phyloP scores from a whole-genome alignment of 306 rosid genomes.

The Rosa multiflora region DNA sequence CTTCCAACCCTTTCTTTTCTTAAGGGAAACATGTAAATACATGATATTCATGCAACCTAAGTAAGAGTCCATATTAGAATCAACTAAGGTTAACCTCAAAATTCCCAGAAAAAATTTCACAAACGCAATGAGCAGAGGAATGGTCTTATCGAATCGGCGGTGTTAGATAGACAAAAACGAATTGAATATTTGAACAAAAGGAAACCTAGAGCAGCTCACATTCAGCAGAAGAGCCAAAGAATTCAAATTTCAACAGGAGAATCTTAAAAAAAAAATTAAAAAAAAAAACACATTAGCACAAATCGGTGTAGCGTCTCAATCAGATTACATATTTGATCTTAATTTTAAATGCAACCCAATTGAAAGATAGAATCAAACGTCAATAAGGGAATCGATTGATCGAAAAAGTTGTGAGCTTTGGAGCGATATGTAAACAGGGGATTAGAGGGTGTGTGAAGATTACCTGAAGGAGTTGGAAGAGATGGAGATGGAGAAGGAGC shows the following conservation, averaged over 20 bases:
- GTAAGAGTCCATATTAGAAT: neutral
- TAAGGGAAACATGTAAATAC: neutral
- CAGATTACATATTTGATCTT: neutral
- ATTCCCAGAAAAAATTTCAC: neutral
- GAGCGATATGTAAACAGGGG: conserved; percentile 9
- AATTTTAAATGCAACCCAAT: conserved; percentile 12
- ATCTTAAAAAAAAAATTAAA: neutral
- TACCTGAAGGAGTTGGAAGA: conserved; percentile 18
- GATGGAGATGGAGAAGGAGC: neutral
- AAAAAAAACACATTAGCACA: neutral
- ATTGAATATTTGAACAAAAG: neutral
- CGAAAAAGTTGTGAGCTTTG: conserved; percentile 3
- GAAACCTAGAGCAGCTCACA: conserved; percentile 15
- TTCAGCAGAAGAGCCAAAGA: neutral
- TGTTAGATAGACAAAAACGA: neutral
- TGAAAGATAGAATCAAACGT: neutral
- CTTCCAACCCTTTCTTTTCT: neutral
- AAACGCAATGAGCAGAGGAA: neutral
- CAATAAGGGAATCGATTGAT: neutral
- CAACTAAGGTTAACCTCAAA: neutral
- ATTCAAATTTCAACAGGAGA: neutral
- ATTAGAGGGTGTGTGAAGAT: neutral
- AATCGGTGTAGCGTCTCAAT: neutral
- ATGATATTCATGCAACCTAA: neutral
- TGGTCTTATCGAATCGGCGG: conserved; percentile 4